phyloP scores from a whole-genome alignment of 371 early-diverging fungal species.

The Coemansia sp. region DNA sequence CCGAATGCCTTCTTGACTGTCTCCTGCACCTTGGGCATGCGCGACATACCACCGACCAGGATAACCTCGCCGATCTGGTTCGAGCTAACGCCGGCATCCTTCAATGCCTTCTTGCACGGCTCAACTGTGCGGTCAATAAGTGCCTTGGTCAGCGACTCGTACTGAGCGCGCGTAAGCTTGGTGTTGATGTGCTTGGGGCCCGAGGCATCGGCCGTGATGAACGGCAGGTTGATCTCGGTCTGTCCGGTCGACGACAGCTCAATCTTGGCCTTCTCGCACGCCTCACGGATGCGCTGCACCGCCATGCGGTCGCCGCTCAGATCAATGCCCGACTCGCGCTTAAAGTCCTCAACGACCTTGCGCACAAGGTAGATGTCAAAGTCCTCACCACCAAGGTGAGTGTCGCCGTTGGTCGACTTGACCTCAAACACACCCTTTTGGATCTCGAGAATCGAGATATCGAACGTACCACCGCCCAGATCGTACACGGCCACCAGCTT shows the following conservation, averaged over 20 bases:
- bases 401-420: constrained; percentile 95
- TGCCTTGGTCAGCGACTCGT: constrained; percentile 79
- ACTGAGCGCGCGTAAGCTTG: constrained; percentile 87
- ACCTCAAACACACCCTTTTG: constrained; percentile 98
- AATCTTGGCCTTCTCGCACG: constrained; percentile 98
- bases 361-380: constrained; percentile 90
- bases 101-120: constrained; percentile 95
- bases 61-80: constrained; percentile 94
- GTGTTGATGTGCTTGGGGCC: constrained; percentile 96
- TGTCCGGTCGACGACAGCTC: constrained; percentile 90
- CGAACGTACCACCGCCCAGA: constrained; percentile 99
- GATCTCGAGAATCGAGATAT: constrained; percentile 98
- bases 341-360: constrained; percentile 81
- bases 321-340: constrained; percentile 79
- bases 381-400: constrained; percentile 99
- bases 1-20: constrained; percentile 89
- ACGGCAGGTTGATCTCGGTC: constrained; percentile 95
- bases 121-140: constrained; percentile 87
- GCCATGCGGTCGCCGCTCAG: constrained; percentile 84
- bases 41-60: constrained; percentile 99
- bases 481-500: constrained; percentile 97
- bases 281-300: constrained; percentile 93
- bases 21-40: constrained; percentile 96
- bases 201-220: constrained; percentile 87
- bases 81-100: constrained; percentile 86